Base-by-base conservation (phyloP, 164 flowering plant species). In the Vitis cinerea region DNA sequence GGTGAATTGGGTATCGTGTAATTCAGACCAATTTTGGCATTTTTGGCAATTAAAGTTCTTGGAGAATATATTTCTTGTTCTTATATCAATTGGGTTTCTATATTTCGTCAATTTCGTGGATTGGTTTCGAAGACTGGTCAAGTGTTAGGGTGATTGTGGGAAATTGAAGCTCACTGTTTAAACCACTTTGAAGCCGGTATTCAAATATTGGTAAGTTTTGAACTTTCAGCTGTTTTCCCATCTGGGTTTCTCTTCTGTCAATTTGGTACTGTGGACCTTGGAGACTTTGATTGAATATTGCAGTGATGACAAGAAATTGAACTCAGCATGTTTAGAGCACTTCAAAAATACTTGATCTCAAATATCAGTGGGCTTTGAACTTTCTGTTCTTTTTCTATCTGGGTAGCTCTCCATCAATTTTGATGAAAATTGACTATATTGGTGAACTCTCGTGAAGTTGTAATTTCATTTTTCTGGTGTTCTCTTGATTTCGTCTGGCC, bases 1-100 rank as follows among this genome's bases (percentile, higher is more conserved):
- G 68, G 68, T 64, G 64, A 72, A 61, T 15, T 68, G 75, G 72
- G 71, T 68, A 11, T 37, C 8, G 37, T 59, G 31, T 53, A 49
- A 50, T 72, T 30, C 53, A 5, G 30, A 56, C 50, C 50, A 30
- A 12, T 56, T 65, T 50, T 10, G 61, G 57, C 4, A 29, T 55
- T 54, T 27, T 19, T 53, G 29, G 15, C 29, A 11, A 4, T n/a
- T 60, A 0, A 29, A 29, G 12, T 11, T 23, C 30, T 15, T 2
- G 37, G 23, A 27, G 12, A 10, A 27, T 3, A 14, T 27, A 13
- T 11, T 13, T 27, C 8, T 30, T 1, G 15, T 27, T 27, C 49
- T 60, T 30, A 23, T 7, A 23, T 7, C 11, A 10, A 12, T 60
- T 11, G 47, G 27, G 37, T 60, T 60, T 27, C 47, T 60, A 37